Base-by-base conservation (phyloP, 306 rosid species). In the Malus sieversii region DNA sequence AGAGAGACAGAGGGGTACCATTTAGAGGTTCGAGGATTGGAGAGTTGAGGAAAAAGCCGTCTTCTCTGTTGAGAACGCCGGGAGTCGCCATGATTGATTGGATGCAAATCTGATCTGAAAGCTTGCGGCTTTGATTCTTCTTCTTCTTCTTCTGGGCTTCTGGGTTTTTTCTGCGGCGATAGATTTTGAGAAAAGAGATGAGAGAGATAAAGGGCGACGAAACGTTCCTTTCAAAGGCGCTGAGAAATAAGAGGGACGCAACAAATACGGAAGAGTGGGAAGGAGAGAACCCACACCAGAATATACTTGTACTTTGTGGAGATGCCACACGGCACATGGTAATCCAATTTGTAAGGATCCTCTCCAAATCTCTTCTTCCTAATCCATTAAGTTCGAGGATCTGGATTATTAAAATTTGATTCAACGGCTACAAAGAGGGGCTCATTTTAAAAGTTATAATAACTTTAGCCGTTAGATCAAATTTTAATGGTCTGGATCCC, bases 21-120 rank as follows among this genome's bases (percentile, higher is more conserved):
- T 71, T 80, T 7, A 75, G 58, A 32, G 84, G 70, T 38, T 87
- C 86, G 13, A 65, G 75, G 73, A 76, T 65, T 68, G 85, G 76
- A 52, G 76, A 73, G 70, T 83, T 83, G 19, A 80, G 74, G 70
- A 78, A 68, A 66, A 77, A 59, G 71, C 83, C 78, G n/a, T 79
- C 85, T 6, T 87, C 86, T 68, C 82, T 70, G 77, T 63, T 77
- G 78, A 89, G 89, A 78, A 85, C 72, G 25, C 80, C 83, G 18
- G 85, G 74, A 25, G 86, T 81, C 55, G 84, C 89, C 93, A 89
- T 89, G 85, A 74, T 82, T 77, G 73, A 66, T 29, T 62, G 65
- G 29, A 60, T 29, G 3, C 25, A 64, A 32, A 68, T 60, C 23
- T 48, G 85, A 78, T 86, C 80, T 75, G 5, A 55, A 73, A 23